phyloP scores from a whole-genome alignment of 331 rosid genomes.

The Prunus yedoensis region DNA sequence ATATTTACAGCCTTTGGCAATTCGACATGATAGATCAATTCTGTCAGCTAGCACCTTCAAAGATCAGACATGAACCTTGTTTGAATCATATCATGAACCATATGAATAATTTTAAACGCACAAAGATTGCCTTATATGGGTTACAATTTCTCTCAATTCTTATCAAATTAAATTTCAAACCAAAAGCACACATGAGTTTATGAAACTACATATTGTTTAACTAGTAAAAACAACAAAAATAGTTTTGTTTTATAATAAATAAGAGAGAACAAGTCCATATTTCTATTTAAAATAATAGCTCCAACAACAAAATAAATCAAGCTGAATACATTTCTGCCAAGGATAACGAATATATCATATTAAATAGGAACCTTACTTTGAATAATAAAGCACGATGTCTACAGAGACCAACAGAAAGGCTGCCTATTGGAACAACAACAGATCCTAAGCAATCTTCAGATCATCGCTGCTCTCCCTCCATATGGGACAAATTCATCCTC shows the following conservation, averaged over 20 bases:
- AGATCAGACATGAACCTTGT: slow-evolving; percentile 18
- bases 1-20: slow-evolving; percentile 95
- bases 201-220: neutral
- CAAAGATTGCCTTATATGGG: neutral
- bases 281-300: neutral
- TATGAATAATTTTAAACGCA: neutral
- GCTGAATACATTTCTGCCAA: neutral
- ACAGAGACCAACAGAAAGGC: slow-evolving; percentile 89
- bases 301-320: neutral
- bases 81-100: slow-evolving; percentile 2
- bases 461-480: slow-evolving; percentile 86
- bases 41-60: slow-evolving; percentile 88
- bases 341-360: neutral
- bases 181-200: neutral
- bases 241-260: neutral
- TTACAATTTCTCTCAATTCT: neutral
- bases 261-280: neutral
- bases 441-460: slow-evolving; percentile 83
- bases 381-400: slow-evolving; percentile 93
- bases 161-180: neutral
- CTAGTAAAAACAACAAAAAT: neutral
- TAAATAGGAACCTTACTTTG: slow-evolving; percentile 63
- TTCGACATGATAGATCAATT: slow-evolving; percentile 90
- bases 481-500: slow-evolving; percentile 61
- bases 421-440: slow-evolving; percentile 93